These are phyloP conservation scores for Euphrasia confusa DNA, from an alignment of 257 asterid genomes.

Conservation along the genomic window DNA sequence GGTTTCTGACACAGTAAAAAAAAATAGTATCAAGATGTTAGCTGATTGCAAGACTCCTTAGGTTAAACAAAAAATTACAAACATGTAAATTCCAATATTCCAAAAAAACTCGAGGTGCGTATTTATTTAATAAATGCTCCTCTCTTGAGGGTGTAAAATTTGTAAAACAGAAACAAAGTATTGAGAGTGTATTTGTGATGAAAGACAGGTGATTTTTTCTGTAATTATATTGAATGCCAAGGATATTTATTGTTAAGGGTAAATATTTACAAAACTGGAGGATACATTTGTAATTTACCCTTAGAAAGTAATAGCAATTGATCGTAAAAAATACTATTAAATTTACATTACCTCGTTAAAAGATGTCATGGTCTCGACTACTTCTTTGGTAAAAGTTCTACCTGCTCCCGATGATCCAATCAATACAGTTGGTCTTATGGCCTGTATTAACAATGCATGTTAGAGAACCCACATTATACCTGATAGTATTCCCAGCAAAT, in stretches of 20 bases:
- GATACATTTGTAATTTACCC: not conserved
- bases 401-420: slow-evolving; percentile 98
- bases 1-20: slow-evolving; percentile 52
- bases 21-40: not conserved
- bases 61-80: not conserved
- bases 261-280: no score
- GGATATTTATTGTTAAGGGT: not conserved
- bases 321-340: not conserved
- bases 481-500: not conserved
- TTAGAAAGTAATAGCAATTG: not conserved
- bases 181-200: not conserved
- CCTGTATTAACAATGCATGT: slow-evolving; percentile 30
- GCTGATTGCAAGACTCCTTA: no score
- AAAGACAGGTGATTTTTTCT: not conserved
- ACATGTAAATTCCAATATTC: not conserved
- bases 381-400: slow-evolving; percentile 80
- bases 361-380: slow-evolving; percentile 68
- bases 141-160: not conserved
- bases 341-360: slow-evolving; percentile 47
- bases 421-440: slow-evolving; percentile 77
- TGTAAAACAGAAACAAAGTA: not conserved
- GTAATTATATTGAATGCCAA: not conserved
- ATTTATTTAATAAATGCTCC: not conserved
- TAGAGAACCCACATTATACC: slow-evolving; percentile 5
- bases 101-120: not conserved